These are phyloP conservation scores for Jaltomata sinuosa DNA, from an alignment of 257 asterid species.

Conservation along the genomic window DNA sequence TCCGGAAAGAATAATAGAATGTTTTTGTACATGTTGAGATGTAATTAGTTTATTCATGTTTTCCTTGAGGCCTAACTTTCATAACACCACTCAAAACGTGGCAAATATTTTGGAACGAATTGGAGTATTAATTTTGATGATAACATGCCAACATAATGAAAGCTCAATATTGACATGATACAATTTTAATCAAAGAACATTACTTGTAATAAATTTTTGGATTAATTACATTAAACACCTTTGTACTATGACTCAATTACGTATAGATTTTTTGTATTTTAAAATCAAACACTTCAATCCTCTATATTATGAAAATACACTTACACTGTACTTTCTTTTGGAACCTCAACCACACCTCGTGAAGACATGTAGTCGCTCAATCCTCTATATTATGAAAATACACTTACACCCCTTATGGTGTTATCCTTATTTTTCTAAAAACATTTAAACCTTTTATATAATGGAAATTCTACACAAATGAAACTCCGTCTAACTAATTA, in stretches of 20 bases:
- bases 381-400: no score
- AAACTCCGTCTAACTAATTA: no score
- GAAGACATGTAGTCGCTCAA: no score
- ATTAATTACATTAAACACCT: background rate
- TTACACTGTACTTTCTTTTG: no score
- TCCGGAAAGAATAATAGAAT: no score
- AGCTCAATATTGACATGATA: background rate
- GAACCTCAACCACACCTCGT: no score
- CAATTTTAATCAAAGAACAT: background rate
- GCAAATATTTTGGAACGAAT: accelerated
- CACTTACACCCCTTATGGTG: background rate
- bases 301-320: background rate
- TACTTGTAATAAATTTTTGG: background rate
- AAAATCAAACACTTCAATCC: background rate
- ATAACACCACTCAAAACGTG: background rate
- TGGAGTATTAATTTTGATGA: background rate
- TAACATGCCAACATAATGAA: background rate
- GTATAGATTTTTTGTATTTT: background rate
- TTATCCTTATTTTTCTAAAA: background rate
- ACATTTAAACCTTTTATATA: background rate
- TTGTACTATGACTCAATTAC: background rate
- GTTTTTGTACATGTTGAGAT: no score
- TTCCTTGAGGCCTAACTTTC: background rate
- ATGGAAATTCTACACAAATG: background rate
- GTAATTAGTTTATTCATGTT: background rate